phyloP scores from a whole-genome alignment of 495 filamentous ascomycete genomes.

The Pyrenopolyporus hunteri region DNA sequence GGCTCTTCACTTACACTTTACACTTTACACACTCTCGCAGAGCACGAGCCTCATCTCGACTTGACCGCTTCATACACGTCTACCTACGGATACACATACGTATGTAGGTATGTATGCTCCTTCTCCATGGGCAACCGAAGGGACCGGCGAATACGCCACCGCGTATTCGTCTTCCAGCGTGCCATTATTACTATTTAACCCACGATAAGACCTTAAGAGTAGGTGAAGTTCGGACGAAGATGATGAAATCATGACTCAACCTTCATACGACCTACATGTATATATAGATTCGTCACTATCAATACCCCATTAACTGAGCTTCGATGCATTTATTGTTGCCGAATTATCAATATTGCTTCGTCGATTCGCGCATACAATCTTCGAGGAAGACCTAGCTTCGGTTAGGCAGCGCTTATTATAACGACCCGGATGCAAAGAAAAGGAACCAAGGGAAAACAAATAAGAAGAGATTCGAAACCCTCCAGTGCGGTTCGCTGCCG shows the following conservation, averaged over 20 bases:
- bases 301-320: too few species aligned
- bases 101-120: background rate
- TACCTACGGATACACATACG: background rate
- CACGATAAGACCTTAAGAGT: too few species aligned
- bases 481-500: slow-evolving; percentile 6
- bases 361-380: too few species aligned
- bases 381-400: background rate
- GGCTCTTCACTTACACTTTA: slow-evolving; percentile 8
- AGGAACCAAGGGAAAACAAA: background rate
- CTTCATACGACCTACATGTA: too few species aligned
- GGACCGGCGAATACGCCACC: background rate
- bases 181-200: background rate
- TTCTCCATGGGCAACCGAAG: background rate
- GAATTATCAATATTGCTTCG: too few species aligned
- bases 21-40: background rate
- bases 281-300: too few species aligned
- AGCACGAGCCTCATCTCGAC: slow-evolving; percentile 18
- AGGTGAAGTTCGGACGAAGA: too few species aligned
- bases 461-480: background rate
- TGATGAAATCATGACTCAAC: too few species aligned
- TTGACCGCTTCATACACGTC: slow-evolving; percentile 12
- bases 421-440: background rate
- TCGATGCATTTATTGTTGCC: too few species aligned
- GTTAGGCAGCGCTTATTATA: too few species aligned
- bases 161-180: too few species aligned